Evolutionary conservation across 2,329 filamentous ascomycete species (phyloP), one percentile per base, ranked within the genome.

Genomic region (Colletotrichum sp.): DNA sequence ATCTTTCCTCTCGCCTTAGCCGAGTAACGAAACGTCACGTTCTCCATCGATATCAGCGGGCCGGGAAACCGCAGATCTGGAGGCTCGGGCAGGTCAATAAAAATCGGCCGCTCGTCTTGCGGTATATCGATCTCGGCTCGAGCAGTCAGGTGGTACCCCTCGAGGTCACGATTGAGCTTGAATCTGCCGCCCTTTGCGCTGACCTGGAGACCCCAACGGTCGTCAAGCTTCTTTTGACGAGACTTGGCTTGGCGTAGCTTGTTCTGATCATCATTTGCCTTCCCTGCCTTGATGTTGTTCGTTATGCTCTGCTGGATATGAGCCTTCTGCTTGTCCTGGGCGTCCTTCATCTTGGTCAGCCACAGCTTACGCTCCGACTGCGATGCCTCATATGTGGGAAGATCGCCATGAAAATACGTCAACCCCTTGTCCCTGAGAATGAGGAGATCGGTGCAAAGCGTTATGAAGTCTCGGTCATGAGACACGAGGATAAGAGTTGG

Each of bases 161-260:
- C 87, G 2, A 94, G 85, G 79, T 98, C 95, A 15, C 94, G 88
- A 80, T 95, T 97, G 39, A 97, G 88, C 84, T 96, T 96, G 88
- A 98, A 98, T 3, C 94, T 88, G 7, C 91, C 91, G 2, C 95
- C 95, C 68, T 90, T 93, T 8, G 92, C 91, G 78, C 87, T 94
- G 55, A 95, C 93, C 80, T 96, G 90, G 79, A 98, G 84, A 0
- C 95, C 95, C 92, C 93, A 94, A 8, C 95, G 89, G 71, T 97
- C 93, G 72, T 98, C 95, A 2, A 98, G 89, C 82, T 95, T 96
- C 87, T 96, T 96, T 85, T 96, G 94, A 1, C 95, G 89, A 6
- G 93, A 95, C 78, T 96, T 96, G 6, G 95, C 95, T 86, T 96
- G 94, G n/a, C 94, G 92, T 4, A 98, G 88, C 82, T 96, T 96